These are phyloP conservation scores for Chloris gayana DNA, from an alignment of 176 grass and related monocot genomes.

Conservation along the genomic window DNA sequence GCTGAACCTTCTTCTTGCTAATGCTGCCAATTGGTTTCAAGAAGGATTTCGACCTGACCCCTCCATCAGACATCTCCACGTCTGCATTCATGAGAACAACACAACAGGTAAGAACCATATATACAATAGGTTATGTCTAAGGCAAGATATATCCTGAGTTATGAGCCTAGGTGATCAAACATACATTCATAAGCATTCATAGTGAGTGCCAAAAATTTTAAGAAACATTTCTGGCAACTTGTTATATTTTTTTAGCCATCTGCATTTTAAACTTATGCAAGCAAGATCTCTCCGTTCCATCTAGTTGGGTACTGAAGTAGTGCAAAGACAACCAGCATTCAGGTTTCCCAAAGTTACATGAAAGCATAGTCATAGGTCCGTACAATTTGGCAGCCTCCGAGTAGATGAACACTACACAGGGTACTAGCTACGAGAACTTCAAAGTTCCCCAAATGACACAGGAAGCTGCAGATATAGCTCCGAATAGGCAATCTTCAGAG, in stretches of 20 bases:
- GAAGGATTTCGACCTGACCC: conserved; percentile 40
- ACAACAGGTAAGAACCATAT: background rate
- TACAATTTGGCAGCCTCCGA: background rate
- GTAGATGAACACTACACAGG: background rate
- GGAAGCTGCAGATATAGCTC: background rate
- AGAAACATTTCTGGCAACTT: background rate
- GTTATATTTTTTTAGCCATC: background rate
- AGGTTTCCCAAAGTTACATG: background rate
- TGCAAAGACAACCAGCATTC: background rate
- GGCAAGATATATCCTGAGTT: background rate
- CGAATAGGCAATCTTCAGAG: background rate
- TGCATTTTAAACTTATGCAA: background rate
- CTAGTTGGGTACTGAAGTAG: background rate
- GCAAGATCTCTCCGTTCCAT: background rate
- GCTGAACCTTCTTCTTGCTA: conserved; percentile 85
- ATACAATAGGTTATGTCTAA: background rate
- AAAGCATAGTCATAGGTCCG: background rate
- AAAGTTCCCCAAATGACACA: background rate
- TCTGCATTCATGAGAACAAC: conserved; percentile 24
- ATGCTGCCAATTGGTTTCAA: conserved; percentile 78
- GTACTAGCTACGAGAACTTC: background rate
- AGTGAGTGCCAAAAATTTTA: background rate
- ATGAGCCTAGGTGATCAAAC: background rate
- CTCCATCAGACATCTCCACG: conserved; percentile 64
- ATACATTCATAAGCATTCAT: background rate